phyloP scores from a whole-genome alignment of 768 basidiomycete species.

The Mrakia hoshinonis region DNA sequence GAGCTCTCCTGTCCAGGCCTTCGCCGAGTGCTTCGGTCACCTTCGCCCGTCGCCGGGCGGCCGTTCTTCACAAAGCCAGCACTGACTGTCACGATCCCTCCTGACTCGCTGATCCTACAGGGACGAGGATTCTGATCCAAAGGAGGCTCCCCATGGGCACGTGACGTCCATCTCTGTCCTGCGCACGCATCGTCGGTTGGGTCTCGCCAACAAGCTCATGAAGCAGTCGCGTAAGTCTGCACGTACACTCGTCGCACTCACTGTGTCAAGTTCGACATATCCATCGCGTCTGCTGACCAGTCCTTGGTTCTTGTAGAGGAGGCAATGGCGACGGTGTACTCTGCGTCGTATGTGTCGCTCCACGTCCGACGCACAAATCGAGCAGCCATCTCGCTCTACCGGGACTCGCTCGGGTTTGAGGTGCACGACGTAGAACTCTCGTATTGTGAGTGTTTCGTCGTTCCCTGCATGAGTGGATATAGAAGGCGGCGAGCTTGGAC shows the following conservation, averaged over 20 bases:
- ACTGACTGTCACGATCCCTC: background rate
- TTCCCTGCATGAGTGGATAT: background rate
- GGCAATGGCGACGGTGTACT: constrained; percentile 82
- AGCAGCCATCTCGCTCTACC: constrained; percentile 78
- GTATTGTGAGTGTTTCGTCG: constrained; percentile 54
- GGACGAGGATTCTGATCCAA: constrained; percentile 51
- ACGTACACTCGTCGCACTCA: too few species aligned
- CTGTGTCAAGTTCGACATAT: background rate
- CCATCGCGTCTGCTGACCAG: background rate
- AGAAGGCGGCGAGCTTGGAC: background rate
- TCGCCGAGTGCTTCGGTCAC: background rate
- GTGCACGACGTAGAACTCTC: constrained; percentile 76
- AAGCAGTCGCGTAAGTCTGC: constrained; percentile 66
- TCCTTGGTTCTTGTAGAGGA: constrained; percentile 52
- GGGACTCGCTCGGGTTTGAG: constrained; percentile 80
- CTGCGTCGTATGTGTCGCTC: constrained; percentile 71
- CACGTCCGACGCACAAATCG: constrained; percentile 94
- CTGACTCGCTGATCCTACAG: constrained; percentile 33
- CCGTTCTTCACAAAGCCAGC: too few species aligned
- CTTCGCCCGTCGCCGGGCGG: background rate
- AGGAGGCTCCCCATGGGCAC: constrained; percentile 63
- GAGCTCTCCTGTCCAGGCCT: background rate
- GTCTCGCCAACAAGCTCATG: constrained; percentile 91
- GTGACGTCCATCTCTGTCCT: constrained; percentile 95
- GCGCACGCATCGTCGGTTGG: constrained; percentile 78